Base-by-base conservation (phyloP, 1,139 yeast genomes). In the Candida sojae region DNA sequence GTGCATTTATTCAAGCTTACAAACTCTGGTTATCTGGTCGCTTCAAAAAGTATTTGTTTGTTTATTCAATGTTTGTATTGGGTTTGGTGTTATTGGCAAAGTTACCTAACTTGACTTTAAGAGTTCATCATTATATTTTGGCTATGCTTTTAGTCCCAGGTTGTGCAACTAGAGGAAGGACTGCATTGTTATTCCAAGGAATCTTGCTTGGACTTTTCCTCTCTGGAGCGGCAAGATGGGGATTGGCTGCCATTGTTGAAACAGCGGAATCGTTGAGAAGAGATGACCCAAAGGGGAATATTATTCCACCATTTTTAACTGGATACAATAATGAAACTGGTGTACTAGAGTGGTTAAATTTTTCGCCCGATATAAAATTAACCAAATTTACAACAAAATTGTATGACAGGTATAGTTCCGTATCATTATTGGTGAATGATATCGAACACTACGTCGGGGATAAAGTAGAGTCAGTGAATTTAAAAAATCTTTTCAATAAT, bases 181-280 rank as follows among this genome's bases (percentile, higher is more conserved):
- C 88, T 0, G 91, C 91, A 0, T 71, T 86, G 46, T 54, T 82
- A 21, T 86, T 90, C 61, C 97, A 91, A 62, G 98, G 98, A 1
- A 77, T 93, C 2, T 70, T 93, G 26, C 64, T 89, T 1, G 99
- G 98, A 0, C 71, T 92, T 35, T 79, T 88, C 48, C 75, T 91
- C 7, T 86, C 93, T 23, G 99, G 99, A 0, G 83, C 90, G 2
- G 84, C 96, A 0, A 74, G 96, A 50, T 92, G 99, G 99, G 97
- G 95, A 46, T 84, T 87, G 59, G 98, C 96, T 2, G 84, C 96
- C 23, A 84, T 92, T 50, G 83, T 88, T 1, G 97, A 92, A 61
- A 90, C 97, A 0, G 79, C 79, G 42, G 70, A 76, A 10, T 79
- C 90, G 11, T 67, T 91, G 43, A 67, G 83, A 51, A 71, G 97